phyloP scores from a whole-genome alignment of 352 stramenopile species.

The Phytophthora hibernalis region DNA sequence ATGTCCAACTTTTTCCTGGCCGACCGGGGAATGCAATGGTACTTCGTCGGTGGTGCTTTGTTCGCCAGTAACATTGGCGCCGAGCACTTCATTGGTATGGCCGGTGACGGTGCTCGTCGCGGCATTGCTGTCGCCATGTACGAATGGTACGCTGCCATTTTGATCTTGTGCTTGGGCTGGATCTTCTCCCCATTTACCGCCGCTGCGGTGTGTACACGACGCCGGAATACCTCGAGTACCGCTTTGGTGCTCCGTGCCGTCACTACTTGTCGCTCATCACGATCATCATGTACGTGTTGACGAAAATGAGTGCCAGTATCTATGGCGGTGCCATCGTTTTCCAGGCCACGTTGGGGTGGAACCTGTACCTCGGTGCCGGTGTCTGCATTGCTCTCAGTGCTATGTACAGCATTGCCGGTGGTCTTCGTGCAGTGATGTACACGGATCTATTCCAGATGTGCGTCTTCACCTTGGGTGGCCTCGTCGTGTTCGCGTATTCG shows the following conservation, averaged over 20 bases:
- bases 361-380: slow-evolving; percentile 59
- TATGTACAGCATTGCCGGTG: slow-evolving; percentile 67
- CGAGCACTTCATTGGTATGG: slow-evolving; percentile 79
- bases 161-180: slow-evolving; percentile 65
- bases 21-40: slow-evolving; percentile 75
- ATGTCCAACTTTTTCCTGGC: slow-evolving; percentile 72
- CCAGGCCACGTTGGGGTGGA: slow-evolving; percentile 65
- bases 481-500: slow-evolving; percentile 65
- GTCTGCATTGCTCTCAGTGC: slow-evolving; percentile 60
- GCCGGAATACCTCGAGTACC: slow-evolving; percentile 60
- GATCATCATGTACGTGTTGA: slow-evolving; percentile 72
- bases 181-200: slow-evolving; percentile 73
- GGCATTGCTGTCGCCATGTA: slow-evolving; percentile 72
- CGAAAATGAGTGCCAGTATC: slow-evolving; percentile 73
- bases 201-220: slow-evolving; percentile 64
- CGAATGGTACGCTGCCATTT: slow-evolving; percentile 66
- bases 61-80: slow-evolving; percentile 78
- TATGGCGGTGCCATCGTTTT: slow-evolving; percentile 73
- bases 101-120: slow-evolving; percentile 60
- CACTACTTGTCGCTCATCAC: slow-evolving; percentile 71
- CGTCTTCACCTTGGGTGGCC: slow-evolving; percentile 62
- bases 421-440: slow-evolving; percentile 74
- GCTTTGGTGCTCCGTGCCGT: slow-evolving; percentile 52
- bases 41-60: slow-evolving; percentile 62
- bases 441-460: slow-evolving; percentile 77